Base-by-base conservation (phyloP, 257 asterid species). In the Knoxia roxburghii region DNA sequence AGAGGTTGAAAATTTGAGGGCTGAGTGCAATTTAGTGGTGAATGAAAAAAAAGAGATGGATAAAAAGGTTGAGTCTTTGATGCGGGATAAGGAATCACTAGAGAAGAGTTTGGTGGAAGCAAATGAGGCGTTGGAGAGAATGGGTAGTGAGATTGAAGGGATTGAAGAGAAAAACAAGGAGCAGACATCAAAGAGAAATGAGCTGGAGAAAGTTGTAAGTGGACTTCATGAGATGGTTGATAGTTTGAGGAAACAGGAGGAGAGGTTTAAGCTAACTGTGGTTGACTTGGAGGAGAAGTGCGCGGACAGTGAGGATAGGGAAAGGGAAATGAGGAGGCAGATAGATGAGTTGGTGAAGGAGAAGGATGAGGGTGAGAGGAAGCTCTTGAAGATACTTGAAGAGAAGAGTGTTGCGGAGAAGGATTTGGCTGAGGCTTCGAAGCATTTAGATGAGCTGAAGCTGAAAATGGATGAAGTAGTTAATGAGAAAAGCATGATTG, bases 281-380 rank as follows among this genome's bases (percentile, higher is more conserved):
- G 80, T 77, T 0, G 87, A 82, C 65, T 80, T 89, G 78, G 98
- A 91, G 86, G 80, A 69, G 77, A 85, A 71, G 73, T 71, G 78
- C 45, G 49, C 40, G 30, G 87, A 77, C 21, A 79, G 84, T 17
- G 82, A 57, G 71, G 84, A 76, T 83, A 88, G 69, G 79, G 85
- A 78, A 68, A 78, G 54, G 67, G 89, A 76, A 65, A 78, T 82
- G 91, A 73, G 39, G 56, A 76, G 65, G 70, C 74, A 77, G 78
- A 78, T 86, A 53, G 71, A 61, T 68, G 81, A 69, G 20, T 65
- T 88, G 70, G 71, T 78, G 52, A 73, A 56, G 29, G 95, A 78
- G 76, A 80, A 51, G 66, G 78, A 73, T 65, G 73, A 65, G 80
- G 69, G 46, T 68, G 85, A 80, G 76, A 74, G 68, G 75, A 76